Evolutionary conservation across 106 monocot genomes (phyloP), one percentile per base, ranked within the genome.

Genomic region (Cymbidium sinense): DNA sequence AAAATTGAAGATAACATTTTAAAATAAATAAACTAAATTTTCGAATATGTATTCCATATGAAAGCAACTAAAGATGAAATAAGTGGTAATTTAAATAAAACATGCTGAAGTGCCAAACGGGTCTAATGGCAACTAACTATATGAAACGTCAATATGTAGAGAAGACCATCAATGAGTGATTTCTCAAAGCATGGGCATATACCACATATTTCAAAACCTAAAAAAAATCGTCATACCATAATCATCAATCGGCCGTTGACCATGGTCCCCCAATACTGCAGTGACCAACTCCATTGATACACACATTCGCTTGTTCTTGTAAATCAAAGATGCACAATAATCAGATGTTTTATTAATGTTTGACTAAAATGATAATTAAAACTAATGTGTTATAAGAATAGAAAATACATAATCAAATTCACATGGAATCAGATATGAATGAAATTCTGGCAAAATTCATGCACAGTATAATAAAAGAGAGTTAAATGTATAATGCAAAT

Each of bases 231-330:
- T 37, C 75, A 34, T 94, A 94, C 98, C 98, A 87, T 92, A 98
- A 83, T 98, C 98, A 92, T 98, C 92, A 30, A 92, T 84, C 0
- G 98, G 98, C 44, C 98, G 86, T 83, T 98, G 98, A 50, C 98
- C 98, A 84, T 98, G 98, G 70, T 98, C 98, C 73, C 98, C 98
- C 65, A 98, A 81, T 85, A 92, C 94, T 75, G 98, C 94, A 76
- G 98, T 98, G 18, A 98, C 98, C 71, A 98, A 80, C 77, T 98
- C 98, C 98, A 92, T 94, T 75, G 98, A 94, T 77, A 98, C 92
- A 64, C 94, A 86, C 23, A 94, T 85, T 18, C 73, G 80, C 58
- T 90, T 98, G 88, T 92, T 82, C 98, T 98, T 70, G 29, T 70
- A 61, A 61, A 79, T 25, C 74, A 37, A 70, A 13, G 76, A 73